Evolutionary conservation across 2,329 filamentous ascomycete genomes (phyloP).

Genomic region (Penicillium aurantiogriseum): DNA sequence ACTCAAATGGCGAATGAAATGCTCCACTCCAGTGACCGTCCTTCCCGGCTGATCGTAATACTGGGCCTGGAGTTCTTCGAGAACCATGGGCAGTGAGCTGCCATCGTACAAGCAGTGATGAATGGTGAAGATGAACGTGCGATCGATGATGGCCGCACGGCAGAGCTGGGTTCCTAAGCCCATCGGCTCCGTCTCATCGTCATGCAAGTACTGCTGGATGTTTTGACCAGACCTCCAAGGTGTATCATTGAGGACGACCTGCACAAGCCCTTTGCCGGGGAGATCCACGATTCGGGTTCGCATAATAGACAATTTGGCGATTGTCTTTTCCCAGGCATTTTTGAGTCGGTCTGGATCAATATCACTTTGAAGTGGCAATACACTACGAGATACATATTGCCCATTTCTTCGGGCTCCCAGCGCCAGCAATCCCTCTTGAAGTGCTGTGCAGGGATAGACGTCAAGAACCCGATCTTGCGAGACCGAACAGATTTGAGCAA

Average conservation of each 20-base stretch:
- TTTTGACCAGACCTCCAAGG: not conserved
- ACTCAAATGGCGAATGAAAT: not conserved
- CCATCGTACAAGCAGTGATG: not conserved
- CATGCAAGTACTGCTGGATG: not conserved
- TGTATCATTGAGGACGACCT: not conserved
- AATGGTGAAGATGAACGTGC: not conserved
- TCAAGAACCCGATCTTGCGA: not conserved
- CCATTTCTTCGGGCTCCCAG: not conserved
- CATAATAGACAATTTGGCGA: not conserved
- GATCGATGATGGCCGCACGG: not conserved
- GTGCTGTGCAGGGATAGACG: slow-evolving; percentile 1
- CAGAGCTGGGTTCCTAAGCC: not conserved
- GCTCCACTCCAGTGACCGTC: not conserved
- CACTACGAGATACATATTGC: not conserved
- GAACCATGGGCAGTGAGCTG: not conserved
- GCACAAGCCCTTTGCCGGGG: not conserved
- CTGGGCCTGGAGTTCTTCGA: not conserved
- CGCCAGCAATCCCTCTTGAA: slow-evolving; percentile 3
- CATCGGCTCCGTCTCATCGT: not conserved
- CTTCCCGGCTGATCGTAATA: not conserved
- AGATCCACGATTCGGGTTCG: slow-evolving; percentile 2
- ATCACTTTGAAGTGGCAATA: not conserved
- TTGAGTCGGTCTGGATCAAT: not conserved
- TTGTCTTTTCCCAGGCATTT: not conserved
- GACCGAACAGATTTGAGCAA: not conserved